These are phyloP conservation scores for Astrocystis sublimbata DNA, from an alignment of 495 filamentous ascomycete genomes.

Conservation along the genomic window DNA sequence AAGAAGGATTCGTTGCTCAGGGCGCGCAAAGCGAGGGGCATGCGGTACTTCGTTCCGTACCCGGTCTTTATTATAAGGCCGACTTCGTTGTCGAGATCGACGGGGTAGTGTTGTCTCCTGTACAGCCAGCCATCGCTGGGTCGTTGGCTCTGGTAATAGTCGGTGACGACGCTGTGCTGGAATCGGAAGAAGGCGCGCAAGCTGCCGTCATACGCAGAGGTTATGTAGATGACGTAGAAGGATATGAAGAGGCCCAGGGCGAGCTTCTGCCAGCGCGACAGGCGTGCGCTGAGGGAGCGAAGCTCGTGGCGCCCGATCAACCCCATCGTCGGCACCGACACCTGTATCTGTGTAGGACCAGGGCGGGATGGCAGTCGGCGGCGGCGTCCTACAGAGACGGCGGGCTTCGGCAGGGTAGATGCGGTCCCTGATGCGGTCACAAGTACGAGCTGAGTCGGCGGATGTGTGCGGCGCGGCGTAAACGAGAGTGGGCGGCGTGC, in stretches of 20 bases:
- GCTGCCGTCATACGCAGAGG: conserved; percentile 28
- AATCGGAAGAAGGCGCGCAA: conserved; percentile 32
- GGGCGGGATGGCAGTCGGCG: not conserved
- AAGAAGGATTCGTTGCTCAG: conserved; percentile 31
- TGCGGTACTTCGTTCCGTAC: conserved; percentile 41
- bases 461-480: not conserved
- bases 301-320: conserved; percentile 29
- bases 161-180: conserved; percentile 27
- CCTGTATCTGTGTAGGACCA: not conserved
- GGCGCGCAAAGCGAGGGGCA: conserved; percentile 40
- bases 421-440: not conserved
- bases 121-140: conserved; percentile 35
- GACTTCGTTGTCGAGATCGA: conserved; percentile 39
- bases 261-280: conserved; percentile 33
- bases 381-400: not conserved
- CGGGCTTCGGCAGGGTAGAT: not conserved
- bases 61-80: conserved; percentile 50
- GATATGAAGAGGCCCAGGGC: conserved; percentile 20
- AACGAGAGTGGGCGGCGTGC: conserved; percentile 8
- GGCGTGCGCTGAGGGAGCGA: conserved; percentile 29
- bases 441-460: no score
- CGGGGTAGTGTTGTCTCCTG: conserved; percentile 28
- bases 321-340: conserved; percentile 22
- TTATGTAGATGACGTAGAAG: conserved; percentile 28
- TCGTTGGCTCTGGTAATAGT: conserved; percentile 31